These are phyloP conservation scores for Fimicolochytrium jonesii DNA, from an alignment of 192 early-diverging fungal genomes.

Conservation along the genomic window DNA sequence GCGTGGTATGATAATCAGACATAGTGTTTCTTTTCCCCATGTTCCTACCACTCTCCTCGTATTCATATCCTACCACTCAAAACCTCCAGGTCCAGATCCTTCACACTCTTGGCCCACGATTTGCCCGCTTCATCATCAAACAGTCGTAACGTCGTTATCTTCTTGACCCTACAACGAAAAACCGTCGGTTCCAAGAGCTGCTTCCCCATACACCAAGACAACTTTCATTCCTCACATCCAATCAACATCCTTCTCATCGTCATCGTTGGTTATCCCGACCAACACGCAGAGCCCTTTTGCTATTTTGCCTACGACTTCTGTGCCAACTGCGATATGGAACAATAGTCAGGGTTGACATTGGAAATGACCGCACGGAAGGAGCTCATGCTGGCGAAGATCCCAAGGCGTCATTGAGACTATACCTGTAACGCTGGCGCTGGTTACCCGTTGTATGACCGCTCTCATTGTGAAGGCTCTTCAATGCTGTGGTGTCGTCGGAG, in stretches of 20 bases:
- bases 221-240: constrained; percentile 52
- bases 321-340: constrained; percentile 74
- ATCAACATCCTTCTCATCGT: constrained; percentile 65
- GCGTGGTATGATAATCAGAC: neutral
- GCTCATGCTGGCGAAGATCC: too few relatives aligned
- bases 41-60: neutral
- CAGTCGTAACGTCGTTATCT: constrained; percentile 72
- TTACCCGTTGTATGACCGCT: constrained; percentile 62
- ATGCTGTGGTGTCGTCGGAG: too few relatives aligned
- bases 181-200: neutral
- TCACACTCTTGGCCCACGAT: constrained; percentile 79
- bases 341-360: too few relatives aligned
- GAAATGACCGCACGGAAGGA: too few relatives aligned
- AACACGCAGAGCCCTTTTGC: constrained; percentile 70
- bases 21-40: too few relatives aligned
- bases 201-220: neutral
- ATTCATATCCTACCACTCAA: constrained; percentile 68
- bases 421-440: constrained; percentile 58
- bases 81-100: constrained; percentile 67
- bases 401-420: too few relatives aligned
- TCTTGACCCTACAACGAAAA: constrained; percentile 48
- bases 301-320: constrained; percentile 72
- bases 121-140: constrained; percentile 64
- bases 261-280: constrained; percentile 23
- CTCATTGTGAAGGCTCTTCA: too few relatives aligned